Evolutionary conservation across 257 asterid species (phyloP).

Genomic region (Penstemon eatonii): DNA sequence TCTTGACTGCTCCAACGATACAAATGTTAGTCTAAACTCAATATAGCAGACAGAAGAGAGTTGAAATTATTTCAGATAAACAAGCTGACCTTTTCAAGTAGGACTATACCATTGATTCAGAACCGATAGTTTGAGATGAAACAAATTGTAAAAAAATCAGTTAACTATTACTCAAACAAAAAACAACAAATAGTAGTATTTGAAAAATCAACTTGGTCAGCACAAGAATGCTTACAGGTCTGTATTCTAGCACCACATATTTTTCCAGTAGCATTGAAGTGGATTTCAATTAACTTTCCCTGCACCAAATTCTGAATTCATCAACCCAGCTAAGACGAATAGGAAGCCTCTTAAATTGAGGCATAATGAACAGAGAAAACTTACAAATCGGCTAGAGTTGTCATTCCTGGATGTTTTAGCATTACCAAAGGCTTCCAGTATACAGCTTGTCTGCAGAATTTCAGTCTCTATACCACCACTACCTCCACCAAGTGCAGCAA

Average conservation of each 20-base stretch:
- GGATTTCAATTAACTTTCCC: conserved; percentile 87
- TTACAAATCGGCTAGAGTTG: conserved; percentile 93
- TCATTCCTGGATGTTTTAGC: conserved; percentile 80
- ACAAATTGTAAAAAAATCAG: conserved; percentile 46
- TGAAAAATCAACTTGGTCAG: conserved; percentile 30
- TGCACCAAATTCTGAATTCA: conserved; percentile 37
- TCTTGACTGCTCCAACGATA: conserved; percentile 74
- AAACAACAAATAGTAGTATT: conserved; percentile 13
- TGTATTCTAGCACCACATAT: conserved; percentile 85
- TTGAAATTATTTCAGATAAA: conserved; percentile 22
- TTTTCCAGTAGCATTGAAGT: conserved; percentile 70
- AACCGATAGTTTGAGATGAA: conserved; percentile 38
- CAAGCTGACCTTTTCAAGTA: conserved; percentile 82
- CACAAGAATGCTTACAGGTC: conserved; percentile 66
- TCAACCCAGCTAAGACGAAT: conserved; percentile 24
- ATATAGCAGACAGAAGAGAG: conserved; percentile 21
- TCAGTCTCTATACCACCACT: conserved; percentile 64
- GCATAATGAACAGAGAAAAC: conserved; percentile 37
- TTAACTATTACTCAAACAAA: conserved; percentile 12
- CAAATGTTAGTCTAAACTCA: conserved; percentile 20
- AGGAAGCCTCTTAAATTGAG: conserved; percentile 18
- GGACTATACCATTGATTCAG: conserved; percentile 52
- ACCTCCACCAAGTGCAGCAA: conserved; percentile 80
- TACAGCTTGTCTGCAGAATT: conserved; percentile 72
- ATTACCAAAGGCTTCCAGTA: conserved; percentile 96